Percentiles rank a stretch among this genome's conserved stretches.
Conservation (phyloP, 1,139 yeast genomes). For the Pneumocystis sp. region DNA sequence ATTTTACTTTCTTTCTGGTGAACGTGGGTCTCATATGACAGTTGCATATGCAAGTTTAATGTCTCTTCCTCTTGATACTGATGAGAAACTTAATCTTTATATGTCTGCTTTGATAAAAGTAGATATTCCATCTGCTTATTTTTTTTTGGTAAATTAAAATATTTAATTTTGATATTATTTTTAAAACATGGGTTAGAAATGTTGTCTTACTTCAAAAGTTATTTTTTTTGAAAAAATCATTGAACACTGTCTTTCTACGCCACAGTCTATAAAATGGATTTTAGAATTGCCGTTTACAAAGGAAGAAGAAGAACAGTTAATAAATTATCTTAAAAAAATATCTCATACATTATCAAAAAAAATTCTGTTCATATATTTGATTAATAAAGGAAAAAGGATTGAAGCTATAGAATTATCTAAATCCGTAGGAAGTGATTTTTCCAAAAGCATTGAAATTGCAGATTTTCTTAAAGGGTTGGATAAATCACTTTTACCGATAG, state of each 20-base stretch:
- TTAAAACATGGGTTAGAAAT: neutral
- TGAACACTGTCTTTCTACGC: neutral
- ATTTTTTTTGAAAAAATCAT: neutral
- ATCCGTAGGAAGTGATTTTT: neutral
- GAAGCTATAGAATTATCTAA: neutral
- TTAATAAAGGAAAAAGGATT: neutral
- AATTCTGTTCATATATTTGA: neutral
- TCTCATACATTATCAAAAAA: neutral
- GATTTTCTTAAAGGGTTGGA: neutral
- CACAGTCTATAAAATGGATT: neutral
- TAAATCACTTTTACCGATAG: neutral
- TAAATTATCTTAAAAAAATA: neutral
- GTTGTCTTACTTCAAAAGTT: neutral
- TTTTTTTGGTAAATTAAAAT: neutral
- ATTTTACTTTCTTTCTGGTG: neutral
- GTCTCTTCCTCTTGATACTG: neutral
- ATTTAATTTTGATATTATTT: neutral
- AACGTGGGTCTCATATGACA: neutral
- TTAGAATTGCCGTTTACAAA: constrained; percentile 1
- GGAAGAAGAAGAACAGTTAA: neutral
- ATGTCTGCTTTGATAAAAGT: neutral
- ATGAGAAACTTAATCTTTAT: neutral
- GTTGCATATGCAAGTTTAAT: neutral
- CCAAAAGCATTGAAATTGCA: neutral
- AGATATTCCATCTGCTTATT: neutral